Conservation (phyloP, 257 asterid species). For the Pogostemon cablin region DNA sequence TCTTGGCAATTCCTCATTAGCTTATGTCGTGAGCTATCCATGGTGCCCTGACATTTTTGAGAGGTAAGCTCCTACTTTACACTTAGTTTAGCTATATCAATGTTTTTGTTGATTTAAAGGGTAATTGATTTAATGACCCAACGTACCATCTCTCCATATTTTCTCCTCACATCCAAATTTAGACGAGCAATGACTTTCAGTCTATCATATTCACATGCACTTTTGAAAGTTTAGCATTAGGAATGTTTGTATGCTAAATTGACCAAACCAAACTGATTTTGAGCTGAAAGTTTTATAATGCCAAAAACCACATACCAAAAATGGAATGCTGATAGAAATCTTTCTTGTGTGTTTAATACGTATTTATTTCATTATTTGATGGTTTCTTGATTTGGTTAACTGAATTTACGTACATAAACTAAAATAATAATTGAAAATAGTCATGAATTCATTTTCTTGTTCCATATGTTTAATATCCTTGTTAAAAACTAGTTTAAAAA, state of each 20-base stretch:
- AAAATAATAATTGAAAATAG: too few relatives aligned
- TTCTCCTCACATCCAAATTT: background rate
- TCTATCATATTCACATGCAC: background rate
- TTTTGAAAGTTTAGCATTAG: background rate
- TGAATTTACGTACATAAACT: too few relatives aligned
- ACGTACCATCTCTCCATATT: slow-evolving; percentile 1
- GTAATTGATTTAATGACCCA: slow-evolving; percentile 2
- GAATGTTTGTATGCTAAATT: background rate
- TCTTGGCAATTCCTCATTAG: background rate
- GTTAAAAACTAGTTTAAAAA: too few relatives aligned
- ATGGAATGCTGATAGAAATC: too few relatives aligned
- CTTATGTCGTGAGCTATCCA: background rate
- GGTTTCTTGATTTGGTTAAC: too few relatives aligned
- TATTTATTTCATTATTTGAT: too few relatives aligned
- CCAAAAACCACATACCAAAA: too few relatives aligned
- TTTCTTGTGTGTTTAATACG: too few relatives aligned
- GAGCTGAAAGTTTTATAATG: too few relatives aligned
- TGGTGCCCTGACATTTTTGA: slow-evolving; percentile 14
- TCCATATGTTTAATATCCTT: too few relatives aligned
- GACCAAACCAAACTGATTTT: too few relatives aligned
- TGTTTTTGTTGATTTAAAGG: slow-evolving; percentile 4
- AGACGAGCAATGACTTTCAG: background rate
- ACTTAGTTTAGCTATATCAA: background rate
- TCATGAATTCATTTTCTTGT: too few relatives aligned
- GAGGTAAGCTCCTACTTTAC: slow-evolving; percentile 35